Conservation (phyloP, 768 basidiomycete genomes). For the Phlebiopsis flavidoalba region DNA sequence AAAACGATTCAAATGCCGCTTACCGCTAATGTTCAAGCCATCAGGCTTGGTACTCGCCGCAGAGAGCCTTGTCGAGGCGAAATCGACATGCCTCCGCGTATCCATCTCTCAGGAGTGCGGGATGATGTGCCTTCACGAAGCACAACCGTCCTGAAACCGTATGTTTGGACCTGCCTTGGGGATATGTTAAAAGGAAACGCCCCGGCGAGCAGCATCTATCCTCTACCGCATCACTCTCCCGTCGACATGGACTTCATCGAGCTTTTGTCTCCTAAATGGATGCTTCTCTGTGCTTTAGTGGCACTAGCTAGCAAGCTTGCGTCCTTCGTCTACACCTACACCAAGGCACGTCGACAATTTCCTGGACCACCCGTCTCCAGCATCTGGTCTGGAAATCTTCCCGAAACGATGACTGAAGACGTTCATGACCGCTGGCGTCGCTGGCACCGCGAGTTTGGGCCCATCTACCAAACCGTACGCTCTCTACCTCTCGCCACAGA, state of each 20-base stretch:
- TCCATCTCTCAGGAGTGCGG: too few relatives aligned
- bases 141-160: too few relatives aligned
- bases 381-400: not conserved
- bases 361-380: not conserved
- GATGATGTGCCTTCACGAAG: too few relatives aligned
- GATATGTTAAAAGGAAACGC: too few relatives aligned
- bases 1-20: too few relatives aligned
- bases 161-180: too few relatives aligned
- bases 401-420: not conserved
- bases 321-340: not conserved
- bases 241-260: not conserved
- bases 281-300: not conserved
- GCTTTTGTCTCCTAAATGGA: not conserved
- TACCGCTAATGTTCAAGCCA: too few relatives aligned
- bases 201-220: too few relatives aligned
- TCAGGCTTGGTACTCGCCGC: too few relatives aligned
- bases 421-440: slow-evolving; percentile 1
- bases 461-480: slow-evolving; percentile 1
- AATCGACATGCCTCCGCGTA: too few relatives aligned
- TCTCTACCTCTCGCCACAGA: not conserved
- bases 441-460: slow-evolving; percentile 2
- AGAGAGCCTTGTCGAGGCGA: too few relatives aligned
- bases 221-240: too few relatives aligned
- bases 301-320: not conserved
- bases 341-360: not conserved